Evolutionary conservation across 176 grass and related monocot genomes (phyloP), one percentile per base, ranked within the genome.

Genomic region (Tillandsia fasciculata): DNA sequence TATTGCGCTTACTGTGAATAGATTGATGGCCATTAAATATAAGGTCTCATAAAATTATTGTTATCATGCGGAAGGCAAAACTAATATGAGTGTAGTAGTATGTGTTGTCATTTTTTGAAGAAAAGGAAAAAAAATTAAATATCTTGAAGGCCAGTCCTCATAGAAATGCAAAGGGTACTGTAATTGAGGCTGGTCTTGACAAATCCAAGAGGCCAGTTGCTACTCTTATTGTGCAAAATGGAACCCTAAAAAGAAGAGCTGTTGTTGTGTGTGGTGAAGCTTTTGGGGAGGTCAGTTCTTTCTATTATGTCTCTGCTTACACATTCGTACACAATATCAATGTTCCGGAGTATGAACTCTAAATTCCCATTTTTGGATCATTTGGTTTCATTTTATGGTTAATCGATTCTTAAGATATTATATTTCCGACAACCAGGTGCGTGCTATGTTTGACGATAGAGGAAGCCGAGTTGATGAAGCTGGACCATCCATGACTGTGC

Each of bases 71-170:
- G 29, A 33, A 33, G 3, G 29, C 29, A 33, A 33, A 33, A 33
- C 29, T 33, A 33, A 33, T 33, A 33, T 33, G 2, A 33, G 2
- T 0, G 29, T 33, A 33, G 29, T 33, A 5, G 29, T 33, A 33
- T 33, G 29, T 33, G 29, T 33, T 33, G 29, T 33, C 29, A 33
- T n/a, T n/a, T n/a, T n/a, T n/a, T n/a, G n/a, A n/a, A n/a, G n/a
- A n/a, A n/a, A n/a, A n/a, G n/a, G n/a, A n/a, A n/a, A n/a, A n/a
- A n/a, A n/a, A n/a, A n/a, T n/a, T n/a, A n/a, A n/a, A n/a, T n/a
- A n/a, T n/a, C n/a, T 80, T 97, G 76, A 97, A 97, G 83, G 89
- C 93, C 72, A 97, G 92, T 66, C 93, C 93, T 50, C 68, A 90
- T 67, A 87, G 93, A 81, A 92, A 97, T 83, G 88, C 93, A 51